Percentiles rank a stretch among this genome's conserved stretches.
Conservation (phyloP, 129 eudicot species). For the Tanacetum coccineum region DNA sequence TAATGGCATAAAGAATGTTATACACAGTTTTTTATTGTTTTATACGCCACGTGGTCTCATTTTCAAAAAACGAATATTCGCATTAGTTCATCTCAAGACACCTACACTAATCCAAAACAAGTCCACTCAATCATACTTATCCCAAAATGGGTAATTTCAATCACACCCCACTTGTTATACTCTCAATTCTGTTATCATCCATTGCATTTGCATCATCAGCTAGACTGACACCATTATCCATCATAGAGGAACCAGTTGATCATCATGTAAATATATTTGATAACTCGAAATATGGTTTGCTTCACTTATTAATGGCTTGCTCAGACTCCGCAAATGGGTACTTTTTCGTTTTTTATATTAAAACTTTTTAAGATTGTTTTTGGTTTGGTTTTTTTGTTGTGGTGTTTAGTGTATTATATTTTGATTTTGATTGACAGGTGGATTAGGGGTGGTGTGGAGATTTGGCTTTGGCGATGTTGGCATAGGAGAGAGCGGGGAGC, state of each 20-base stretch:
- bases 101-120: constrained; percentile 1
- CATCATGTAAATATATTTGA: constrained; percentile 46
- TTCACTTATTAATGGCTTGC: constrained; percentile 83
- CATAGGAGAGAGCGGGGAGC: too few species aligned
- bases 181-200: constrained; percentile 19
- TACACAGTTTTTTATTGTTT: too few species aligned
- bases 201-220: constrained; percentile 22
- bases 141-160: background rate
- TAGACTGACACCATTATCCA: constrained; percentile 30
- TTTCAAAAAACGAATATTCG: constrained; percentile 27
- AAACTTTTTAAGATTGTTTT: background rate
- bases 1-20: too few species aligned
- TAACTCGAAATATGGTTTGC: constrained; percentile 57
- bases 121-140: background rate
- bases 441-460: too few species aligned
- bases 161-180: background rate
- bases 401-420: background rate
- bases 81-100: constrained; percentile 10
- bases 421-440: constrained; percentile 51
- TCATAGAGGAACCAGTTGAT: background rate
- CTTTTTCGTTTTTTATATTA: constrained; percentile 14
- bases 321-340: constrained; percentile 92
- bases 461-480: too few species aligned
- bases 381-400: background rate
- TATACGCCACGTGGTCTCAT: constrained; percentile 3